Conservation (phyloP, 805 yeast genomes). For the Candida broadrunensis region DNA sequence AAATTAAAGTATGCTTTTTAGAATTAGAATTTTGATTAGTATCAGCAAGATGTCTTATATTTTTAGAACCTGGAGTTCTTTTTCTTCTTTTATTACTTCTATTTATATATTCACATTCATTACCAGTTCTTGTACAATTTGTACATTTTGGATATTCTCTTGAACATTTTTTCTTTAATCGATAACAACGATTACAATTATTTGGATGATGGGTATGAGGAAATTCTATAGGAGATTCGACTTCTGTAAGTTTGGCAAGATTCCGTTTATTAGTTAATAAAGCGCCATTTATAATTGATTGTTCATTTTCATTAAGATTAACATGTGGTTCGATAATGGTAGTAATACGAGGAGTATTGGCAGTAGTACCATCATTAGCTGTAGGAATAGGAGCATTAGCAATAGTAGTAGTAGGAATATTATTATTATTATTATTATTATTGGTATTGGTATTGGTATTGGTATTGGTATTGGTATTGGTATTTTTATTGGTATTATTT, state of each 20-base stretch:
- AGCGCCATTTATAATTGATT: neutral
- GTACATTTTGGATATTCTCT: slow-evolving; percentile 36
- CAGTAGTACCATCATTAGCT: neutral
- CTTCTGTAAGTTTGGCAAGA: neutral
- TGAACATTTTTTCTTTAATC: slow-evolving; percentile 41
- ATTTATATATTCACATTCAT: slow-evolving; percentile 35
- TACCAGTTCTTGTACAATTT: slow-evolving; percentile 32
- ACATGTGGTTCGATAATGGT: too few species aligned
- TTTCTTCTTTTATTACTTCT: slow-evolving; percentile 26
- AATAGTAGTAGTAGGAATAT: too few species aligned
- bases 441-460: too few species aligned
- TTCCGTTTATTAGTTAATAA: neutral
- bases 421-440: too few species aligned
- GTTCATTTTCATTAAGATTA: neutral
- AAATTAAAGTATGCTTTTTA: neutral
- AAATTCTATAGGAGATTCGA: slow-evolving; percentile 4
- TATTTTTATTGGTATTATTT: too few species aligned
- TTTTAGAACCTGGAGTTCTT: neutral
- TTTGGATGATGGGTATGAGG: slow-evolving; percentile 28
- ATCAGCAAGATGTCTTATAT: neutral
- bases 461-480: too few species aligned
- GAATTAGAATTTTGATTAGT: neutral
- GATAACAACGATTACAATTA: slow-evolving; percentile 39
- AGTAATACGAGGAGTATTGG: neutral
- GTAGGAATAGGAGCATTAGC: slow-evolving; percentile 7